Conservation (phyloP, 345 rosid genomes). For the Leavenworthia alabamica region DNA sequence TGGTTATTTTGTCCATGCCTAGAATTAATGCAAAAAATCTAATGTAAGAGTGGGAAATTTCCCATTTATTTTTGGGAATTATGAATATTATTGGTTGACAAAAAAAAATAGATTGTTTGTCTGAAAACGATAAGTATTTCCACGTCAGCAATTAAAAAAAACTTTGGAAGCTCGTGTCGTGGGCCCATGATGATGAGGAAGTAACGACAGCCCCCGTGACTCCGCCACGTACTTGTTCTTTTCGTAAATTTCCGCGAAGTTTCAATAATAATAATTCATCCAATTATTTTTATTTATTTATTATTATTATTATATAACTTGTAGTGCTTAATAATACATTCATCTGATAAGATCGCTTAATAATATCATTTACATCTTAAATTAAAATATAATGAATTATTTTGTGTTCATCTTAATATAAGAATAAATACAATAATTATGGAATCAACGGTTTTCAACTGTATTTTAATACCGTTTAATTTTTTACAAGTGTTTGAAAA, state of each 20-base stretch:
- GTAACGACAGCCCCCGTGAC: constrained; percentile 21
- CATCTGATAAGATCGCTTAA: constrained; percentile 5
- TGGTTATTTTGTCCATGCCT: no score
- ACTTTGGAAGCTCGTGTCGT: constrained; percentile 15
- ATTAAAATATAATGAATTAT: constrained; percentile 4
- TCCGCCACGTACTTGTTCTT: constrained; percentile 22
- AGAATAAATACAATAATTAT: background rate
- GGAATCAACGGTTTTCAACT: constrained; percentile 5
- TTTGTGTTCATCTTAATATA: background rate
- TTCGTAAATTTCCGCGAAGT: constrained; percentile 20
- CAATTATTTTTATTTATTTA: no score
- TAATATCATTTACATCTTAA: no score
- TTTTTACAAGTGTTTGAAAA: no score
- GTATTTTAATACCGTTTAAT: background rate
- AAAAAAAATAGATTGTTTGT: background rate
- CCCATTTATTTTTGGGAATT: no score
- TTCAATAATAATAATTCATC: constrained; percentile 5
- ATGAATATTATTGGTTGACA: no score
- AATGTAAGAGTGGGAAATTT: no score
- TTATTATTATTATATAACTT: constrained; percentile 6
- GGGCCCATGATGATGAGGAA: constrained; percentile 2
- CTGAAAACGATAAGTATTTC: background rate
- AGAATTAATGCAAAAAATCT: no score
- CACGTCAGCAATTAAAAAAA: background rate
- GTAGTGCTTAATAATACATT: constrained; percentile 11